phyloP scores from a whole-genome alignment of 805 yeast species.

The Wickerhamiella sergipiensis region DNA sequence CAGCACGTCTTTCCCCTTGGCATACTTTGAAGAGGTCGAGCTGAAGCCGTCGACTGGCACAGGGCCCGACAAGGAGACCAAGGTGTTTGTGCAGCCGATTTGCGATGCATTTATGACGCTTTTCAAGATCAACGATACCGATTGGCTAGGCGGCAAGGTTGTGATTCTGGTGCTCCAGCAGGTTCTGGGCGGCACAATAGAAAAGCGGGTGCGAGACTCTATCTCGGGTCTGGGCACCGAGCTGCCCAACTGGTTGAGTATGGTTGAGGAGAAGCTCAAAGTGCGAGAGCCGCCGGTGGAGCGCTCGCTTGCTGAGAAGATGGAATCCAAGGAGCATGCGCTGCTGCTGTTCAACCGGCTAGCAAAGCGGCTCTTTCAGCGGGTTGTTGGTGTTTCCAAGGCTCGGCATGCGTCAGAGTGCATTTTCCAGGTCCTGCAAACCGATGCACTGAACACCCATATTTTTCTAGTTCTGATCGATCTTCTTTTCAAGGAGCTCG shows the following conservation, averaged over 20 bases:
- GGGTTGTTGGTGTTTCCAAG: constrained; percentile 56
- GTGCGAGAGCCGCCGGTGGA: not conserved
- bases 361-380: constrained; percentile 51
- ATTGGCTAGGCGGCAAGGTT: constrained; percentile 80
- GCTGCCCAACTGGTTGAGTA: constrained; percentile 25
- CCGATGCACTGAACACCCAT: constrained; percentile 54
- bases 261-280: constrained; percentile 10
- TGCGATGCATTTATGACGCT: constrained; percentile 60
- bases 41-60: not conserved
- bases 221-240: constrained; percentile 23
- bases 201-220: constrained; percentile 38
- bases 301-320: constrained; percentile 17
- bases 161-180: constrained; percentile 71
- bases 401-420: constrained; percentile 48
- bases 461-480: constrained; percentile 49
- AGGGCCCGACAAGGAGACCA: constrained; percentile 1
- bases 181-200: constrained; percentile 76
- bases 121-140: constrained; percentile 53
- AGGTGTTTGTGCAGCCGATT: constrained; percentile 33
- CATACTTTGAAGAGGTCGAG: constrained; percentile 5
- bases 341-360: constrained; percentile 39
- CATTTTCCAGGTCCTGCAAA: constrained; percentile 47
- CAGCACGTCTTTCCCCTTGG: constrained; percentile 41
- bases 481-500: constrained; percentile 33
- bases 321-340: constrained; percentile 42